Conservation (phyloP, 345 rosid species). For the Microthlaspi erraticum region DNA sequence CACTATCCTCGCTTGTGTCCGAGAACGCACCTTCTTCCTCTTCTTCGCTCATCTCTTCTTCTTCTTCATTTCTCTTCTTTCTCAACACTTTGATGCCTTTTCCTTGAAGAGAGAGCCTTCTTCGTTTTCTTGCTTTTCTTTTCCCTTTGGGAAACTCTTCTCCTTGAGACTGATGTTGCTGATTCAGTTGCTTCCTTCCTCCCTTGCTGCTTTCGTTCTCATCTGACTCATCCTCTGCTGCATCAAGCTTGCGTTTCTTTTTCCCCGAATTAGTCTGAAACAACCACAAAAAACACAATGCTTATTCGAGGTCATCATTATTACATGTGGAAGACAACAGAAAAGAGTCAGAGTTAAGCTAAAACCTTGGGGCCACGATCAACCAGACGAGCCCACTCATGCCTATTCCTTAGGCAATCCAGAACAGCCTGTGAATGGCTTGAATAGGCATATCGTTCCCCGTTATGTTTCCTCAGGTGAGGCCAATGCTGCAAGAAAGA, state of each 20-base stretch:
- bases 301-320: neutral
- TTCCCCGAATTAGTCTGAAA: slow-evolving; percentile 81
- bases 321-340: slow-evolving; percentile 7
- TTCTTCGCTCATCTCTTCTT: slow-evolving; percentile 42
- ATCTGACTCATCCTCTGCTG: slow-evolving; percentile 76
- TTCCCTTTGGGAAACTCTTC: slow-evolving; percentile 96
- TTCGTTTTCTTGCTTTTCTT: slow-evolving; percentile 83
- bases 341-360: neutral
- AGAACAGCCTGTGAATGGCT: slow-evolving; percentile 99
- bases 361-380: slow-evolving; percentile 99
- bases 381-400: slow-evolving; percentile 95
- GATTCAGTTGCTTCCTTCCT: slow-evolving; percentile 48
- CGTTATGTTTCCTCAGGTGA: slow-evolving; percentile 95
- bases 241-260: slow-evolving; percentile 81
- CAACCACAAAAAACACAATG: slow-evolving; percentile 18
- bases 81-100: slow-evolving; percentile 72
- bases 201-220: slow-evolving; percentile 66
- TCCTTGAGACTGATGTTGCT: slow-evolving; percentile 60
- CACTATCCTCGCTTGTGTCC: slow-evolving; percentile 72
- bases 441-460: slow-evolving; percentile 97
- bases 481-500: slow-evolving; percentile 88
- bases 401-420: slow-evolving; percentile 94
- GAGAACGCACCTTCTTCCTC: slow-evolving; percentile 60
- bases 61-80: slow-evolving; percentile 61
- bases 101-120: slow-evolving; percentile 80